Percentiles rank a stretch among this genome's conserved stretches.
Evolutionary conservation across 352 stramenopile species (phyloP).

Genomic region (Globisporangium spiculum): DNA sequence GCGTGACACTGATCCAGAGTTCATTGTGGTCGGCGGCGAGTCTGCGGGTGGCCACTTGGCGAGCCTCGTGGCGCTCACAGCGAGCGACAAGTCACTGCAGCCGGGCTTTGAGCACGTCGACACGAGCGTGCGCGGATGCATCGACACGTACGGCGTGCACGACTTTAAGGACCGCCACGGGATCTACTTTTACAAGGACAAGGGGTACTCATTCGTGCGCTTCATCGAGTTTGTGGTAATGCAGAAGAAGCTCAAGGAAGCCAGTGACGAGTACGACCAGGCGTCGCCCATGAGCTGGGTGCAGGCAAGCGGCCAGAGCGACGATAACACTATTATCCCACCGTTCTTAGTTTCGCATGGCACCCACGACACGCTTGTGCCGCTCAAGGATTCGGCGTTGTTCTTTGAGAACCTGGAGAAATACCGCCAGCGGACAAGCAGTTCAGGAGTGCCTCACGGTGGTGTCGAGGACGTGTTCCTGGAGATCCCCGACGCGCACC

Average conservation of each 20-base stretch:
- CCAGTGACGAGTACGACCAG: slow-evolving; percentile 44
- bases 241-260: slow-evolving; percentile 49
- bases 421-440: slow-evolving; percentile 28
- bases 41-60: slow-evolving; percentile 69
- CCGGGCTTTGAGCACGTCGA: slow-evolving; percentile 76
- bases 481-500: slow-evolving; percentile 43
- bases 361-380: slow-evolving; percentile 54
- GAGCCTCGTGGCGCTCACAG: slow-evolving; percentile 63
- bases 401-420: slow-evolving; percentile 54
- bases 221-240: slow-evolving; percentile 61
- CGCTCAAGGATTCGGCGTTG: slow-evolving; percentile 48
- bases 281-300: slow-evolving; percentile 55
- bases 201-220: slow-evolving; percentile 34
- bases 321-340: slow-evolving; percentile 30
- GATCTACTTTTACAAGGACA: slow-evolving; percentile 48
- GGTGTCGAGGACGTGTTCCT: slow-evolving; percentile 56
- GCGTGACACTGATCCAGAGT: slow-evolving; percentile 43
- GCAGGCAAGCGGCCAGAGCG: slow-evolving; percentile 21
- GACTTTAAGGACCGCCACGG: slow-evolving; percentile 70
- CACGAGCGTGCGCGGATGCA: slow-evolving; percentile 65
- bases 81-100: slow-evolving; percentile 60
- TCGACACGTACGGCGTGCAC: slow-evolving; percentile 76
- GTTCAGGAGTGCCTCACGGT: slow-evolving; percentile 12
- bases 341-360: slow-evolving; percentile 62
- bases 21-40: slow-evolving; percentile 59